Percentiles rank a stretch among this genome's conserved stretches.
Evolutionary conservation across 805 yeast species (phyloP).

Genomic region (Starmerella apis): DNA sequence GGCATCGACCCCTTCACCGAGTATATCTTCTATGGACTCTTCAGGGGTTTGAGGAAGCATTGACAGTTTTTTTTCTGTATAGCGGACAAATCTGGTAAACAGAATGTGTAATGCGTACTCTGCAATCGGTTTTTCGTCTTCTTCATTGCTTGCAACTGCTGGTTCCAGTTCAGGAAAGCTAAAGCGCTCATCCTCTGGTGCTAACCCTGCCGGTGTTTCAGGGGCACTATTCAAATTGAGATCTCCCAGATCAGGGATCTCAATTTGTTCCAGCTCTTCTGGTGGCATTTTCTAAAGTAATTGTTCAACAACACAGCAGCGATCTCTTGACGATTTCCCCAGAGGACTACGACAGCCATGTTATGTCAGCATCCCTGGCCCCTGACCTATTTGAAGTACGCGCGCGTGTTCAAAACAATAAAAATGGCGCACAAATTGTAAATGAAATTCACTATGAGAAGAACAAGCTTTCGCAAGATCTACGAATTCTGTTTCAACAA

Average conservation of each 20-base stretch:
- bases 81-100: constrained; percentile 89
- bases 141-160: constrained; percentile 5
- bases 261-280: constrained; percentile 23
- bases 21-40: constrained; percentile 56
- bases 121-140: constrained; percentile 25
- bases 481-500: no score
- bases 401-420: constrained; percentile 1
- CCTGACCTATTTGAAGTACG: neutral
- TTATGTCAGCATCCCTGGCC: neutral
- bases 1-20: constrained; percentile 79
- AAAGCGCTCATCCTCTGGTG: neutral
- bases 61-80: constrained; percentile 79
- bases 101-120: constrained; percentile 90
- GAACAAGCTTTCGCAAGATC: no score
- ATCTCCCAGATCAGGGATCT: constrained; percentile 23
- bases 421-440: no score
- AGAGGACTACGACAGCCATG: no score
- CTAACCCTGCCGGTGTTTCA: neutral
- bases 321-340: neutral
- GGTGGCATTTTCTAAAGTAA: neutral
- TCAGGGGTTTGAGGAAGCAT: constrained; percentile 56
- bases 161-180: neutral
- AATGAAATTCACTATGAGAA: no score
- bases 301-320: neutral
- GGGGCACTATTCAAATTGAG: constrained; percentile 3